Evolutionary conservation across 768 basidiomycete species (phyloP).

Genomic region (Terana coerulea): DNA sequence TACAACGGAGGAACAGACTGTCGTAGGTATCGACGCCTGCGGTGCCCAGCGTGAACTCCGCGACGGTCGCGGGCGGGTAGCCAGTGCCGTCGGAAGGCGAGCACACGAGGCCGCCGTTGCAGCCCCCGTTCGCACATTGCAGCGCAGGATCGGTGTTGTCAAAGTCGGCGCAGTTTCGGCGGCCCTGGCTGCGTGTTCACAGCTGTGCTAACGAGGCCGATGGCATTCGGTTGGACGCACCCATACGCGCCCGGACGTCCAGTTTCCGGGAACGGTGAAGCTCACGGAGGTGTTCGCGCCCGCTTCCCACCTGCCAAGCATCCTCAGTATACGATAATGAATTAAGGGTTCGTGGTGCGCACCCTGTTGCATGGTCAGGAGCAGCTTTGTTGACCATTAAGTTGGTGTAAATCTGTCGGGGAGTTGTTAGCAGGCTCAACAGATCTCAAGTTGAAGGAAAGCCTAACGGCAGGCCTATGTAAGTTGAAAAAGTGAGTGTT

Average conservation of each 20-base stretch:
- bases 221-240: slow-evolving; percentile 24
- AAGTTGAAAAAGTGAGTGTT: not conserved
- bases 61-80: slow-evolving; percentile 30
- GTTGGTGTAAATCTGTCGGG: slow-evolving; percentile 57
- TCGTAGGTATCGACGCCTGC: slow-evolving; percentile 22
- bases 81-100: slow-evolving; percentile 46
- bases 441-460: slow-evolving; percentile 43
- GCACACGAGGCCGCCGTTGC: slow-evolving; percentile 65
- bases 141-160: slow-evolving; percentile 39
- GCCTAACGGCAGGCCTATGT: not conserved
- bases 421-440: not conserved
- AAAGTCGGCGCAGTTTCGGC: slow-evolving; percentile 56
- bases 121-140: slow-evolving; percentile 62
- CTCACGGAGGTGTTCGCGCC: slow-evolving; percentile 34
- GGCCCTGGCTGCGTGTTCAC: slow-evolving; percentile 8
- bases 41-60: slow-evolving; percentile 30
- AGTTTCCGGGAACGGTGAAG: slow-evolving; percentile 57
- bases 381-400: slow-evolving; percentile 42
- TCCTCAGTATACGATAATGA: not conserved
- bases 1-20: slow-evolving; percentile 3
- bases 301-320: slow-evolving; percentile 32
- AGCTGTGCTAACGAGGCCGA: not conserved
- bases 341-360: slow-evolving; percentile 5
- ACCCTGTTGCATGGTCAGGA: slow-evolving; percentile 48
- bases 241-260: slow-evolving; percentile 67